These are phyloP conservation scores for Tausonia pullulans DNA, from an alignment of 1,284 basidiomycete species.

Conservation along the genomic window DNA sequence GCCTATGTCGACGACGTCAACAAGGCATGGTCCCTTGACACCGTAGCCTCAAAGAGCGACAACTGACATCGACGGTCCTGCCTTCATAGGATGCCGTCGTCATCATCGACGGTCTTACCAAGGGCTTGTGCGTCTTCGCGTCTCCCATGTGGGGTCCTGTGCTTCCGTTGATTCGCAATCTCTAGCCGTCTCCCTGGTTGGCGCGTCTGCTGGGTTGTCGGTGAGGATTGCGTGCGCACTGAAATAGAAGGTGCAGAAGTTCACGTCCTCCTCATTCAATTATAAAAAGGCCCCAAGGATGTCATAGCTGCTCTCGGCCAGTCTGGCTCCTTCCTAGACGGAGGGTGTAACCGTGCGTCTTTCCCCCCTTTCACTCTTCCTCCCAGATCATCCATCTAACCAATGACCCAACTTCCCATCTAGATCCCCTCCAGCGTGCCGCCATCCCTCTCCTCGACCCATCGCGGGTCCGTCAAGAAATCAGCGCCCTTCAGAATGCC, in stretches of 20 bases:
- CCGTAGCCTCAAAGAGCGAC: too few species aligned
- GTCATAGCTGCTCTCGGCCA: constrained; percentile 75
- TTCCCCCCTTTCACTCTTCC: constrained; percentile 24
- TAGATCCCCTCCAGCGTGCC: constrained; percentile 54
- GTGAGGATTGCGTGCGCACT: constrained; percentile 24
- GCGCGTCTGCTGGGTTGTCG: constrained; percentile 93
- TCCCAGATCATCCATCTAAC: not conserved
- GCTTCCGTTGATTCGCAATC: too few species aligned
- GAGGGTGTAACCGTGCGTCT: constrained; percentile 77
- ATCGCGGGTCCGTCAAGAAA: constrained; percentile 55
- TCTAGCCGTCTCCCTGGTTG: constrained; percentile 77
- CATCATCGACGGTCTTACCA: constrained; percentile 84
- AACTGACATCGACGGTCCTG: not conserved
- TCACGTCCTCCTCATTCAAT: too few species aligned
- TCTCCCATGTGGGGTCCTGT: too few species aligned
- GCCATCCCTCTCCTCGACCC: constrained; percentile 70
- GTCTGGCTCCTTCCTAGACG: constrained; percentile 77
- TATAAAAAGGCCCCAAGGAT: constrained; percentile 50
- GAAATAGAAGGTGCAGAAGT: too few species aligned
- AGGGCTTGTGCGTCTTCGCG: constrained; percentile 37
- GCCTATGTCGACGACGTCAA: constrained; percentile 77
- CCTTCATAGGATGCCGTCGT: constrained; percentile 54
- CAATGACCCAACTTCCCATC: constrained; percentile 31
- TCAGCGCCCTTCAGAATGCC: constrained; percentile 62
- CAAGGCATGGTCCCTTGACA: constrained; percentile 36